Conservation (phyloP, 495 filamentous ascomycete genomes). For the Lepraria neglecta region DNA sequence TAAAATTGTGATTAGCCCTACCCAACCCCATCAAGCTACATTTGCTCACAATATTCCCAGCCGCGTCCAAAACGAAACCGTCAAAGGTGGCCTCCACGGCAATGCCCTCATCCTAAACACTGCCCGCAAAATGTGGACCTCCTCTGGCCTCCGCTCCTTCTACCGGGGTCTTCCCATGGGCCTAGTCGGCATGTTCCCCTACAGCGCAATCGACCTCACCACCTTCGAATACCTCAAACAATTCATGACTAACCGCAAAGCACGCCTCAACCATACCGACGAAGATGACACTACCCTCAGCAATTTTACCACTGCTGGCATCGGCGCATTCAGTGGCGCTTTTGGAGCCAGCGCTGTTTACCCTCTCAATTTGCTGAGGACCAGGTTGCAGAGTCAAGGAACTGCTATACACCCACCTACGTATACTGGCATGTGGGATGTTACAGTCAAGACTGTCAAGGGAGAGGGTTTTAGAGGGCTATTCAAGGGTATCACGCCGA, state of each 20-base stretch:
- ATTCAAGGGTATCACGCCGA: slow-evolving; percentile 93
- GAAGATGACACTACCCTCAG: slow-evolving; percentile 81
- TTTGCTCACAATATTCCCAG: slow-evolving; percentile 34
- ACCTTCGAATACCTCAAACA: slow-evolving; percentile 92
- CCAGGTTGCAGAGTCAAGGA: slow-evolving; percentile 88
- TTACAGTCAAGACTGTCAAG: slow-evolving; percentile 69
- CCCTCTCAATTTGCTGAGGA: slow-evolving; percentile 90
- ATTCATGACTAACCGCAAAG: slow-evolving; percentile 60
- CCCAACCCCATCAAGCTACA: background rate
- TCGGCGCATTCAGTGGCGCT: slow-evolving; percentile 87
- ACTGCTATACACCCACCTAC: slow-evolving; percentile 84
- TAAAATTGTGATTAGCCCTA: slow-evolving; percentile 70
- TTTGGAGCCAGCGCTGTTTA: slow-evolving; percentile 91
- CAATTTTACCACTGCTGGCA: slow-evolving; percentile 70
- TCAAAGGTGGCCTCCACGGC: slow-evolving; percentile 74
- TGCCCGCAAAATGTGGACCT: slow-evolving; percentile 73
- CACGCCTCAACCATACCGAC: slow-evolving; percentile 60
- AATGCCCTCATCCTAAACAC: slow-evolving; percentile 79
- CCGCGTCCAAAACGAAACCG: slow-evolving; percentile 91
- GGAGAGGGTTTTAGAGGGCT: slow-evolving; percentile 81
- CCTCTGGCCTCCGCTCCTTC: slow-evolving; percentile 65
- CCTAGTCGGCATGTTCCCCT: slow-evolving; percentile 92
- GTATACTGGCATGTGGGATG: slow-evolving; percentile 84
- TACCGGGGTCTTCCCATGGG: slow-evolving; percentile 93
- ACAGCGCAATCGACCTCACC: slow-evolving; percentile 91